A percentile compares a stretch with the other conserved stretches of the same genome.
These are phyloP conservation scores for Apiotrichum mycotoxinovorans DNA, from an alignment of 1,284 basidiomycete genomes.

Conservation along the genomic window DNA sequence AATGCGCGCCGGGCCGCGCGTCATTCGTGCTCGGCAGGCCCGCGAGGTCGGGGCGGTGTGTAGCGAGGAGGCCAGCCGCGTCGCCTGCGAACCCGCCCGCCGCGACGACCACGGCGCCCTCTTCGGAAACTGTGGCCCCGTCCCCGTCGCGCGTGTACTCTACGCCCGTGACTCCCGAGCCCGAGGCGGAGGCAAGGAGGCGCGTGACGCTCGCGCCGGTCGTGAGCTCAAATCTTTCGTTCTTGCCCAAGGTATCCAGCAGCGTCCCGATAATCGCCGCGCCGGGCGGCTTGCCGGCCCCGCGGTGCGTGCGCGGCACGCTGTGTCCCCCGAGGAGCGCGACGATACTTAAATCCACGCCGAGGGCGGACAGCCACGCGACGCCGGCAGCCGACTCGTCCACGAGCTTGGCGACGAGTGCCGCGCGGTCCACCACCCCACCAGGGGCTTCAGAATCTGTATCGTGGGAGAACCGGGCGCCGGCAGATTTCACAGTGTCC, in stretches of 20 bases:
- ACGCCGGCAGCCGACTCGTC: conserved; percentile 4
- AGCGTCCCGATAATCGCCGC: conserved; percentile 9
- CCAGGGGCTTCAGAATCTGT: neutral
- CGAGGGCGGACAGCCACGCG: conserved; percentile 10
- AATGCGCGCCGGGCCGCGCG: conserved; percentile 4
- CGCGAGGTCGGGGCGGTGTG: conserved; percentile 14
- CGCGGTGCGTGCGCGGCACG: conserved; percentile 14
- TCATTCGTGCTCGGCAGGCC: conserved; percentile 17
- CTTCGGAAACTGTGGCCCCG: neutral
- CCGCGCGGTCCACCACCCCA: conserved; percentile 4
- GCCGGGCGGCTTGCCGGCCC: conserved; percentile 12
- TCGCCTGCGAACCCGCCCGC: conserved; percentile 17
- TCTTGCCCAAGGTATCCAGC: conserved; percentile 9
- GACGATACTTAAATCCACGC: conserved; percentile 14
- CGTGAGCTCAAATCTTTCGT: conserved; percentile 7
- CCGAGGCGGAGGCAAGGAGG: neutral
- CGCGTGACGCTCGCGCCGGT: conserved; percentile 4
- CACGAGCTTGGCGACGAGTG: conserved; percentile 6
- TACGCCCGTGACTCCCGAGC: conserved; percentile 1
- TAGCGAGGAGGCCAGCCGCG: conserved; percentile 2
- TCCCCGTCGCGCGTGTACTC: neutral
- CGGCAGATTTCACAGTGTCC: conserved; percentile 11
- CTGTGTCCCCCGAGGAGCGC: conserved; percentile 16
- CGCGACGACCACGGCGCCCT: conserved; percentile 10
- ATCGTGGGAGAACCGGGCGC: conserved; percentile 3